Evolutionary conservation across 169 alveolate species (phyloP), one percentile per base, ranked within the genome.

Genomic region (Cryptosporidium parvum): DNA sequence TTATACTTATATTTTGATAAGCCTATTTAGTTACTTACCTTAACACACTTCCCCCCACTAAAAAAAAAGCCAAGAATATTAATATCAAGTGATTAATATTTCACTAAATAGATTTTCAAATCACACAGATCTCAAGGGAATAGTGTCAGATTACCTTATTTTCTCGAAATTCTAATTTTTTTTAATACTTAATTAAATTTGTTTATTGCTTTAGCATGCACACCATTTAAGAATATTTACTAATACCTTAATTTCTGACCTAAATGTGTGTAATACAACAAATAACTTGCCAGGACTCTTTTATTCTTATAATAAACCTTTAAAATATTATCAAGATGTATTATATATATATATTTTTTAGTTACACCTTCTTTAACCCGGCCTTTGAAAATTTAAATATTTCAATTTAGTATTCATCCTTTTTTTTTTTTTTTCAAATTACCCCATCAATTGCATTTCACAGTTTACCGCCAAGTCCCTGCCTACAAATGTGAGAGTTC

Each of bases 401-500:
- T 61, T 37, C 65, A 26, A 44, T 44, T 9, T 21, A 71, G 23
- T 18, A 29, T 7, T 14, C 65, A 18, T 3, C 65, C 48, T 16
- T 3, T 26, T 31, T 71, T 45, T 31, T 71, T 45, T 48, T 44
- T 6, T 51, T 29, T 31, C 35, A 31, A 31, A 31, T 31, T 71
- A n/a, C 33, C 65, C 51, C 69, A 29, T 35, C 33, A n/a, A 31
- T 37, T 65, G 72, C 72, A 65, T 35, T 65, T 65, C 51, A 31
- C 44, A 65, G 3, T 14, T 65, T 65, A 29, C 72, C 72, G 72
- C 72, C 26, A 65, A 65, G 72, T 65, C 72, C 72, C 72, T 65
- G 72, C 72, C 72, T 65, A 65, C 72, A 31, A 26, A 33, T 35
- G 52, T 37, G 72, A 23, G 23, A 33, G 0, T 37, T 37, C 53